A percentile compares a stretch with the other conserved stretches of the same genome.
These are phyloP conservation scores for Tausonia pullulans DNA, from an alignment of 1,284 basidiomycete species.

Conservation along the genomic window DNA sequence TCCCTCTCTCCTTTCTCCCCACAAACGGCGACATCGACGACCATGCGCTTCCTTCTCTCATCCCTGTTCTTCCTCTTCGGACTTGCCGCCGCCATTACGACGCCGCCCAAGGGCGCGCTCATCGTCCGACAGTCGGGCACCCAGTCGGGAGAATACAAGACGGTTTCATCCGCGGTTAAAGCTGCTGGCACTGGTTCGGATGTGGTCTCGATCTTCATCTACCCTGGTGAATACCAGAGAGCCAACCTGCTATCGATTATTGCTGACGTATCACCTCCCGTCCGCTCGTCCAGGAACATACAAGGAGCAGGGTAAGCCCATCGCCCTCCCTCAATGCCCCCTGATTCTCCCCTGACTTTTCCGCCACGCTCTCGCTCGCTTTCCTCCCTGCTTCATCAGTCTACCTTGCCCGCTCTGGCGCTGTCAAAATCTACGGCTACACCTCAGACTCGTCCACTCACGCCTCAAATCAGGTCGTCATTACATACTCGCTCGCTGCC, in stretches of 20 bases:
- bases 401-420: background rate
- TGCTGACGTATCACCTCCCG: too few species aligned
- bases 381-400: background rate
- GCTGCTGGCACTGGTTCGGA: background rate
- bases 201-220: background rate
- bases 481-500: background rate
- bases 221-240: background rate
- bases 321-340: background rate
- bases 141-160: background rate
- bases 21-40: background rate
- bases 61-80: background rate
- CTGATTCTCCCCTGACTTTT: too few species aligned
- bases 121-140: background rate
- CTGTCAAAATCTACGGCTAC: background rate
- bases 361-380: background rate
- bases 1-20: background rate
- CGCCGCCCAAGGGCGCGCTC: background rate
- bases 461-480: background rate
- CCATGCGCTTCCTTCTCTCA: background rate
- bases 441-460: background rate
- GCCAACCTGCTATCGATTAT: too few species aligned
- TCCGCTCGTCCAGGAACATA: background rate
- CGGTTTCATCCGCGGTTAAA: background rate
- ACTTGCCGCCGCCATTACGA: background rate
- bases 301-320: background rate